Percentiles rank a stretch among this genome's conserved stretches.
These are phyloP conservation scores for Pichia gijzeniarum DNA, from an alignment of 805 yeast genomes.

Conservation along the genomic window DNA sequence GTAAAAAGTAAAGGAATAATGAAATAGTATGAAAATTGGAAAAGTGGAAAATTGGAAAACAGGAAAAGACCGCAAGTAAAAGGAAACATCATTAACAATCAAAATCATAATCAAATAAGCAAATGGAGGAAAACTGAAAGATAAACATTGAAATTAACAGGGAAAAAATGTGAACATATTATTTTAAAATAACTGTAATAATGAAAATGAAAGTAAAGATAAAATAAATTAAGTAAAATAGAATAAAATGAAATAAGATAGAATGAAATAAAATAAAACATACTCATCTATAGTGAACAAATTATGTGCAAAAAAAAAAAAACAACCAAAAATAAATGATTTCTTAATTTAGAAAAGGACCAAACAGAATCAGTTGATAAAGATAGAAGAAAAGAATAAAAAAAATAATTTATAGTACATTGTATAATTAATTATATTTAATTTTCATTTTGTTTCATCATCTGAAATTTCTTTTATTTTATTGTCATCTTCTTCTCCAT, in stretches of 20 bases:
- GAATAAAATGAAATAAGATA: neutral
- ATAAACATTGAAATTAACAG: neutral
- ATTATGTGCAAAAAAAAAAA: constrained; percentile 3
- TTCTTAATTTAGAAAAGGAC: constrained; percentile 6
- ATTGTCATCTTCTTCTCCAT: constrained; percentile 13
- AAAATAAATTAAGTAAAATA: neutral
- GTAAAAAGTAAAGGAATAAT: too few species aligned
- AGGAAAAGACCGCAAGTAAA: neutral
- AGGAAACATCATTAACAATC: constrained; percentile 1
- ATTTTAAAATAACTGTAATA: neutral
- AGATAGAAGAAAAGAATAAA: neutral
- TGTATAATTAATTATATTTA: neutral
- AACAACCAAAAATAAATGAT: neutral
- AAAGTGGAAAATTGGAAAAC: neutral
- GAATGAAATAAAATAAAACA: neutral
- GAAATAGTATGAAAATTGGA: constrained; percentile 2
- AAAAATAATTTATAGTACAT: neutral
- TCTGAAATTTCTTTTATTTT: constrained; percentile 12
- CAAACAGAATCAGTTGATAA: constrained; percentile 2
- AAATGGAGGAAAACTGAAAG: neutral
- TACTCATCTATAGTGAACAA: neutral
- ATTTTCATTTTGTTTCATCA: constrained; percentile 1
- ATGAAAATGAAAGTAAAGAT: neutral
- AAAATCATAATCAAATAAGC: constrained; percentile 4
- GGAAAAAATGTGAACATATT: neutral